Percentiles rank a stretch among this genome's conserved stretches.
Evolutionary conservation across 2,329 filamentous ascomycete genomes (phyloP).

Genomic region (Xylaria arbuscula): DNA sequence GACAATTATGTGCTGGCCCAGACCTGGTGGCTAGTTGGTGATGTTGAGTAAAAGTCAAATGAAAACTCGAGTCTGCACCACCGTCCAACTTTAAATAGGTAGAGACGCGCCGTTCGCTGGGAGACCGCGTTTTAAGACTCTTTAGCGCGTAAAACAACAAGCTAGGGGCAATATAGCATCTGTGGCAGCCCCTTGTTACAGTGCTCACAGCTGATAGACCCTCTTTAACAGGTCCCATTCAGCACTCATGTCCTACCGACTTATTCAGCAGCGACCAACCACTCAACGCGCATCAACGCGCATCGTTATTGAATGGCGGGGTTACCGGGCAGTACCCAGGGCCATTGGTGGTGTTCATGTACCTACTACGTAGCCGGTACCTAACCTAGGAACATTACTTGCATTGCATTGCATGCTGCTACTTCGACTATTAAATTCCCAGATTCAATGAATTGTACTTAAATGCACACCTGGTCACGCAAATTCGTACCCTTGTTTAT

Average conservation of each 20-base stretch:
- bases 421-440: neutral
- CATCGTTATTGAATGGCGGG: conserved; percentile 27
- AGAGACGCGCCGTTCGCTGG: conserved; percentile 38
- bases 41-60: conserved; percentile 33
- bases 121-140: conserved; percentile 36
- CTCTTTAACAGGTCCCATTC: neutral
- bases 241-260: neutral
- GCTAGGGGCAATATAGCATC: conserved; percentile 29
- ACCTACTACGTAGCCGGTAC: neutral
- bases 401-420: conserved; percentile 22
- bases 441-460: too few species aligned
- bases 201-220: conserved; percentile 22
- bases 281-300: conserved; percentile 46
- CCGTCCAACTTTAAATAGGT: conserved; percentile 40
- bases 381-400: conserved; percentile 14
- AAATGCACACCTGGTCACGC: too few species aligned
- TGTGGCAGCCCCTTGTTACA: conserved; percentile 7
- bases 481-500: neutral
- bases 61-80: conserved; percentile 26
- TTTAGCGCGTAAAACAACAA: conserved; percentile 36
- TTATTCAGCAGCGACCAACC: conserved; percentile 36
- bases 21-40: conserved; percentile 19
- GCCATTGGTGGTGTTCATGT: neutral
- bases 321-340: conserved; percentile 10
- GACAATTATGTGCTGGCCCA: conserved; percentile 12